Evolutionary conservation across 257 asterid species (phyloP), one percentile per base, ranked within the genome.

Genomic region (Gentiana macrophylla): DNA sequence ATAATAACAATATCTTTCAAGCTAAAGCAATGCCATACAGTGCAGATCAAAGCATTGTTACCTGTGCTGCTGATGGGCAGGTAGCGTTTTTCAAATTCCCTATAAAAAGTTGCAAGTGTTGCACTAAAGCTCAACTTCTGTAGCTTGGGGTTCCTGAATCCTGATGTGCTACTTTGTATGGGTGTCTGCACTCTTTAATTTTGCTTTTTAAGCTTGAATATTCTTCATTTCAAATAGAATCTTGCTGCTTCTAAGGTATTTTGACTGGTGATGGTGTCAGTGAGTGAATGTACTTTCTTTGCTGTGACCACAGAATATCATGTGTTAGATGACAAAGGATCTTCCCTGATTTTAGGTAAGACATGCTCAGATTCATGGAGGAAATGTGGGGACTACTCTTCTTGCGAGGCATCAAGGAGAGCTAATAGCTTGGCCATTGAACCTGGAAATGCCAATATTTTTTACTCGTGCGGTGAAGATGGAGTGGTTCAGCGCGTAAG

Each of bases 51-150:
- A 84, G 82, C 74, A 77, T 90, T 66, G 96, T 84, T 55, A 90
- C 94, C 5, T 86, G 92, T 44, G 95, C 92, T 64, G 98, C 98
- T 67, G 98, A 90, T 70, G 98, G 98, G 49, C 91, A 86, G 98
- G 98, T 89, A 64, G 9, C 9, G 46, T 41, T 10, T 5, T 7
- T 41, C 46, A 10, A 10, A 41, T 5, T 41, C 46, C 6, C 46
- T 5, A 41, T 41, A 5, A 10, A 41, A 41, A 5, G 6, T 41
- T 10, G 6, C 46, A 41, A 7, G 6, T 41, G 9, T 7, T 41
- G 5, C 5, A 41, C 46, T 5, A 41, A 10, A 5, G 5, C 46
- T 41, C 9, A 3, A 1, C 2, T 41, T 41, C 46, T 41, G 1
- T 41, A 10, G 6, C 9, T 41, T 1, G 46, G 46, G 9, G 32